phyloP scores from a whole-genome alignment of 176 grass and related monocot species.

The Rhynchospora tenuis region DNA sequence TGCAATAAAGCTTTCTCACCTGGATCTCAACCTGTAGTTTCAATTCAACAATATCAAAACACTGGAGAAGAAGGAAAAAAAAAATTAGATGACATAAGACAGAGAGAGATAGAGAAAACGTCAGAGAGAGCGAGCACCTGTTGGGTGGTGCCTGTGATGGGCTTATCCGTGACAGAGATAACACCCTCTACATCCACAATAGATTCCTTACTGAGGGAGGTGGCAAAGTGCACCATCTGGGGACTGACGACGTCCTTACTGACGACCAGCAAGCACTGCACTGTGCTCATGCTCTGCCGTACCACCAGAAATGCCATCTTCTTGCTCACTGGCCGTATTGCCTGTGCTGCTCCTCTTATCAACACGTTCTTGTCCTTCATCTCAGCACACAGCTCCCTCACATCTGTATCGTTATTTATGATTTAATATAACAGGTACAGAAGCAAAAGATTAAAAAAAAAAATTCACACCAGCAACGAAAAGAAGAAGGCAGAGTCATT shows the following conservation, averaged over 20 bases:
- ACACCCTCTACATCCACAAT: constrained; percentile 79
- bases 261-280: constrained; percentile 78
- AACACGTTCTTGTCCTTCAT: constrained; percentile 40
- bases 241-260: constrained; percentile 62
- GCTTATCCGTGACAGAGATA: constrained; percentile 38
- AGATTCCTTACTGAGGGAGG: constrained; percentile 78
- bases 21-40: constrained; percentile 55
- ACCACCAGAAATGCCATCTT: constrained; percentile 80
- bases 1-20: too few relatives aligned
- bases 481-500: too few relatives aligned
- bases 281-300: constrained; percentile 65
- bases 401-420: too few relatives aligned
- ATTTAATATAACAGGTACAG: too few relatives aligned
- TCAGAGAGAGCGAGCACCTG: constrained; percentile 37
- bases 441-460: too few relatives aligned
- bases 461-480: too few relatives aligned
- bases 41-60: background rate
- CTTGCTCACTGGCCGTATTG: constrained; percentile 68
- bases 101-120: background rate
- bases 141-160: constrained; percentile 84
- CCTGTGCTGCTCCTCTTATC: constrained; percentile 57
- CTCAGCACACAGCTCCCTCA: constrained; percentile 2
- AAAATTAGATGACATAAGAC: background rate
- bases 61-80: background rate
- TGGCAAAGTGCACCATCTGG: constrained; percentile 80